A percentile compares a stretch with the other conserved stretches of the same genome.
Conservation (phyloP, 2,329 filamentous ascomycete genomes). For the Stenocarpella maydis region DNA sequence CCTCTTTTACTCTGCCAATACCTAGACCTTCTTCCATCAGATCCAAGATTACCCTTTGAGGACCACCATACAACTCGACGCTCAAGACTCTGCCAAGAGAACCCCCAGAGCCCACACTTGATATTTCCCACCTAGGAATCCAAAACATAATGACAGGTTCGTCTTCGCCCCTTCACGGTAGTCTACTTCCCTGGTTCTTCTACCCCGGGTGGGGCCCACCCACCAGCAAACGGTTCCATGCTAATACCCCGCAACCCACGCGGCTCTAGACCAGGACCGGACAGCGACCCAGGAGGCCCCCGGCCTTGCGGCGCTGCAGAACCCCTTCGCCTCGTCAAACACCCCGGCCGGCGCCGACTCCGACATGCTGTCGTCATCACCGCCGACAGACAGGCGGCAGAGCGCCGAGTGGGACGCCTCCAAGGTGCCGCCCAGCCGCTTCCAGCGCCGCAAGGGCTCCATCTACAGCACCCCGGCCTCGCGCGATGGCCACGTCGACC, state of each 20-base stretch:
- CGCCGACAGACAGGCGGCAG: slow-evolving; percentile 45
- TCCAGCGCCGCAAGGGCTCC: slow-evolving; percentile 75
- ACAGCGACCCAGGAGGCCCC: slow-evolving; percentile 41
- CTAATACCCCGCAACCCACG: background rate
- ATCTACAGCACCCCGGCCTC: slow-evolving; percentile 72
- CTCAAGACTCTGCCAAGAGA: background rate
- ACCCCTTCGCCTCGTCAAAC: slow-evolving; percentile 11
- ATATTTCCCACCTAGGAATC: background rate
- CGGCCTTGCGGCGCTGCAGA: slow-evolving; percentile 33
- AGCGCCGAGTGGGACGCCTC: slow-evolving; percentile 67
- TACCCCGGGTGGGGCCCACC: slow-evolving; percentile 1
- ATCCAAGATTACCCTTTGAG: background rate
- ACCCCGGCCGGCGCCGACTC: slow-evolving; percentile 1
- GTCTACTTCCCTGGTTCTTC: slow-evolving; percentile 8
- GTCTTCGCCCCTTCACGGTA: background rate
- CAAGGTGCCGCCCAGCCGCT: slow-evolving; percentile 72
- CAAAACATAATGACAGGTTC: slow-evolving; percentile 30
- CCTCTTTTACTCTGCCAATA: background rate
- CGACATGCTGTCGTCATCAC: slow-evolving; percentile 45
- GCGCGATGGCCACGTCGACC: slow-evolving; percentile 70
- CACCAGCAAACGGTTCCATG: background rate
- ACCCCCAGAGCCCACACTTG: background rate
- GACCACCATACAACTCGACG: background rate
- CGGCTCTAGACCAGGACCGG: slow-evolving; percentile 30
- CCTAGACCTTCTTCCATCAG: background rate